Base-by-base conservation (phyloP, 73 alveolate species). In the Tetrahymena thermophila region DNA sequence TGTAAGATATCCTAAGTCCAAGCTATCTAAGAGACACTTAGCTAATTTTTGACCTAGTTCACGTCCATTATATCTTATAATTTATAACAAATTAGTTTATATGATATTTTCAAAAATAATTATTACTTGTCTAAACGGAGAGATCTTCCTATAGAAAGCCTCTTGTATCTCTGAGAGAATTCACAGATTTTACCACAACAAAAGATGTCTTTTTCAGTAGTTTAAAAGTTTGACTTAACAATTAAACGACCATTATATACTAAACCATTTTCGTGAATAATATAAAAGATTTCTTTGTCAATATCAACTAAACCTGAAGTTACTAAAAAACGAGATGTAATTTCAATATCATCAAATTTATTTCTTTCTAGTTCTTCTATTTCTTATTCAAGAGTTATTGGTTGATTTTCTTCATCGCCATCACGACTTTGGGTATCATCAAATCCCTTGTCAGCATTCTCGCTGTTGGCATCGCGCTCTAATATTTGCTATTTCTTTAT, bases 101-200 rank as follows among this genome's bases (percentile, higher is more conserved):
- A 14, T 7, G 44, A 9, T 40, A 50, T 50, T 50, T 44, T 19
- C 31, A 5, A 50, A 19, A 50, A 50, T 19, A 71, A 23, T 71
- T 28, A 14, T 71, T 71, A 71, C 89, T 99, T 96, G 96, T 99
- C 99, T 97, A 99, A 94, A 93, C 99, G 94, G 7, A 99, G 97
- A 85, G 99, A 98, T 94, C 99, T 98, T 28, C 99, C 99, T 96
- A 98, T 97, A 85, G 99, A 98, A 25, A 98, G 98, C 85, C 98
- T 97, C 94, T 98, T 98, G 97, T 98, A 99, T 94, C 99, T 97
- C 93, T 99, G 99, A 1, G 99, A 98, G 97, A 99, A 99, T 96
- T 99, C 99, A 95, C 99, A 99, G 34, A 99, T 97, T 93, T 98
- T 95, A 15, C 99, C 99, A 84, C 99, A 99, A 10, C 99, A 99